A percentile compares a stretch with the other conserved stretches of the same genome.
Evolutionary conservation across 352 stramenopile species (phyloP).

Genomic region (Globisporangium spiculum): DNA sequence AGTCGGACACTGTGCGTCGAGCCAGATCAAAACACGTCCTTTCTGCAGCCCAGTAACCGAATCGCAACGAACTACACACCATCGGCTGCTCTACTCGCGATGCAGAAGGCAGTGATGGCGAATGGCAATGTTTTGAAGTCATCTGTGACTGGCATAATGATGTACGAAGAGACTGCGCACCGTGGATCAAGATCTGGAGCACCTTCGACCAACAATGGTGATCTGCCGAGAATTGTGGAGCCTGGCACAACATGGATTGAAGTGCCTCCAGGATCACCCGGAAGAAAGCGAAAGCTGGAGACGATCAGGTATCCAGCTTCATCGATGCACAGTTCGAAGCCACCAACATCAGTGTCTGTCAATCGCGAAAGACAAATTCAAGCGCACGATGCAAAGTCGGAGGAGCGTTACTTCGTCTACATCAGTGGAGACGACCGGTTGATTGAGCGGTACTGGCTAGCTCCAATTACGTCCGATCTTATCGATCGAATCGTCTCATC

Average conservation of each 20-base stretch:
- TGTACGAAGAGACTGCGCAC: background rate
- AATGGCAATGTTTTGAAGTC: background rate
- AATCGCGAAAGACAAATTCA: background rate
- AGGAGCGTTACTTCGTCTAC: slow-evolving; percentile 62
- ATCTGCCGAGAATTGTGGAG: slow-evolving; percentile 1
- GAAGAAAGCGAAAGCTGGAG: slow-evolving; percentile 4
- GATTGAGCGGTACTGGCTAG: slow-evolving; percentile 39
- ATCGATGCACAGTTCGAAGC: background rate
- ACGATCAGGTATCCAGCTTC: background rate
- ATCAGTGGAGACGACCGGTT: slow-evolving; percentile 32
- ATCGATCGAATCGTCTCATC: slow-evolving; percentile 42
- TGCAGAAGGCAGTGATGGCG: slow-evolving; percentile 27
- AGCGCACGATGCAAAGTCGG: slow-evolving; percentile 19
- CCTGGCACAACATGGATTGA: background rate
- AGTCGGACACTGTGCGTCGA: slow-evolving; percentile 73
- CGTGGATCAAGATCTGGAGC: background rate
- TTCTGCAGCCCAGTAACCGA: slow-evolving; percentile 62
- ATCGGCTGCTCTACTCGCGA: slow-evolving; percentile 37
- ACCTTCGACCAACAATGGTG: background rate
- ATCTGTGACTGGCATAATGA: slow-evolving; percentile 1
- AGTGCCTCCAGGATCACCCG: background rate
- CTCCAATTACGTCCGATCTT: slow-evolving; percentile 32
- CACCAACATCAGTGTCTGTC: background rate
- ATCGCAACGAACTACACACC: slow-evolving; percentile 71
- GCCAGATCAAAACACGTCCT: slow-evolving; percentile 52